A percentile compares a stretch with the other conserved stretches of the same genome.
These are phyloP conservation scores for Dactylellina parvicollis DNA, from an alignment of 2,329 filamentous ascomycete species.

Conservation along the genomic window DNA sequence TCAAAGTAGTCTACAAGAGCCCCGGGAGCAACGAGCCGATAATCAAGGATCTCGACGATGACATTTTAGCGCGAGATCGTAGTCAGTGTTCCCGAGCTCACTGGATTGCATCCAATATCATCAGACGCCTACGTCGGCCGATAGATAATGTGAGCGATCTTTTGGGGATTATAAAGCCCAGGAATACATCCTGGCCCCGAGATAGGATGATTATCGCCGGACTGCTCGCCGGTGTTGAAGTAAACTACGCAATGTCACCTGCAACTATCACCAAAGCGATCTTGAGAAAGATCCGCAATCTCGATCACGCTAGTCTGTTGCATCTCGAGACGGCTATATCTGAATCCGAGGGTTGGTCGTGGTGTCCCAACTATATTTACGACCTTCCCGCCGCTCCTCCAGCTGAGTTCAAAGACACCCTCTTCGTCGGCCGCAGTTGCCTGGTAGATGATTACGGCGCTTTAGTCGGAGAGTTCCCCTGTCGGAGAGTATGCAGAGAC, in stretches of 20 bases:
- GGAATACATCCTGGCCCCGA: constrained; percentile 57
- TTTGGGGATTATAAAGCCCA: constrained; percentile 54
- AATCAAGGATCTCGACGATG: constrained; percentile 51
- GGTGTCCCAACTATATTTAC: constrained; percentile 32
- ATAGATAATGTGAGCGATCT: constrained; percentile 54
- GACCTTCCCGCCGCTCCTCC: constrained; percentile 23
- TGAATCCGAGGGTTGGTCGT: constrained; percentile 33
- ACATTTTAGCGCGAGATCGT: constrained; percentile 37
- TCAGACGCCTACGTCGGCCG: constrained; percentile 22
- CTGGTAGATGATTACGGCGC: constrained; percentile 14
- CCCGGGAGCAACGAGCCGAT: constrained; percentile 9
- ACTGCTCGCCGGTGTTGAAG: constrained; percentile 54
- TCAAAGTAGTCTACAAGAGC: constrained; percentile 49
- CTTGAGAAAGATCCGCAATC: neutral
- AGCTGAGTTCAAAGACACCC: constrained; percentile 6
- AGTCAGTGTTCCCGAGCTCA: constrained; percentile 32
- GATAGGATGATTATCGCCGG: constrained; percentile 57
- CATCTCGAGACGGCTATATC: constrained; percentile 18
- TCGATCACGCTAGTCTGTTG: constrained; percentile 22
- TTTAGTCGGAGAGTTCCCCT: constrained; percentile 2
- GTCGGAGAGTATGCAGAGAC: constrained; percentile 12
- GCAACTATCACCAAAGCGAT: constrained; percentile 12
- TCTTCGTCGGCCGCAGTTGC: neutral
- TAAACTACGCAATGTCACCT: constrained; percentile 17
- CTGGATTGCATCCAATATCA: constrained; percentile 40